Percentiles rank a stretch among this genome's conserved stretches.
phyloP scores from a whole-genome alignment of 768 basidiomycete species.

The Lactarius tabidus region DNA sequence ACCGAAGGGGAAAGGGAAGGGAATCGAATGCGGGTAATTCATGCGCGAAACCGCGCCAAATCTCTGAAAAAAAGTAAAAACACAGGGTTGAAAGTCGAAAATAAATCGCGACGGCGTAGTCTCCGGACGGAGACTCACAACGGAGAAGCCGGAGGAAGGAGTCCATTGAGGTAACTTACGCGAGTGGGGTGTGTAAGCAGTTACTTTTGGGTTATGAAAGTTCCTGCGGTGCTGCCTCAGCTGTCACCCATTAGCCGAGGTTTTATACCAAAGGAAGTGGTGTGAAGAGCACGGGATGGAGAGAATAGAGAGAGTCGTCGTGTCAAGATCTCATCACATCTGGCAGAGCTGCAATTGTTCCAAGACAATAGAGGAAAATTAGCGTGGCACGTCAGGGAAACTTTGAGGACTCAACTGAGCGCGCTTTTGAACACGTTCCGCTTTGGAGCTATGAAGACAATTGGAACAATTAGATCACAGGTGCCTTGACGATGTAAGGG shows the following conservation, averaged over 20 bases:
- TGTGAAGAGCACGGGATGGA: too few relatives aligned
- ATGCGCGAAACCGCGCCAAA: neutral
- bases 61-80: neutral
- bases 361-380: neutral
- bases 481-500: neutral
- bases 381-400: neutral
- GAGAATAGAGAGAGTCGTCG: too few relatives aligned
- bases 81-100: neutral
- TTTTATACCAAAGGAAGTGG: too few relatives aligned
- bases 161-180: too few relatives aligned
- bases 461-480: neutral
- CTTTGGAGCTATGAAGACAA: neutral
- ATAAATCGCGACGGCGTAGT: neutral
- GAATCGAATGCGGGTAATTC: neutral
- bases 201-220: too few relatives aligned
- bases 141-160: neutral
- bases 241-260: too few relatives aligned
- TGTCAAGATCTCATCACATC: neutral
- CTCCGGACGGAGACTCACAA: neutral
- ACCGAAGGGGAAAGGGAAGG: neutral
- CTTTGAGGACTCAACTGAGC: neutral
- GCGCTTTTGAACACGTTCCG: neutral
- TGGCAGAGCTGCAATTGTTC: neutral
- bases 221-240: too few relatives aligned
- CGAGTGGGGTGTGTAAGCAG: too few relatives aligned